phyloP scores from a whole-genome alignment of 202 grass and related monocot species.

The Cymbopogon flexuosus region DNA sequence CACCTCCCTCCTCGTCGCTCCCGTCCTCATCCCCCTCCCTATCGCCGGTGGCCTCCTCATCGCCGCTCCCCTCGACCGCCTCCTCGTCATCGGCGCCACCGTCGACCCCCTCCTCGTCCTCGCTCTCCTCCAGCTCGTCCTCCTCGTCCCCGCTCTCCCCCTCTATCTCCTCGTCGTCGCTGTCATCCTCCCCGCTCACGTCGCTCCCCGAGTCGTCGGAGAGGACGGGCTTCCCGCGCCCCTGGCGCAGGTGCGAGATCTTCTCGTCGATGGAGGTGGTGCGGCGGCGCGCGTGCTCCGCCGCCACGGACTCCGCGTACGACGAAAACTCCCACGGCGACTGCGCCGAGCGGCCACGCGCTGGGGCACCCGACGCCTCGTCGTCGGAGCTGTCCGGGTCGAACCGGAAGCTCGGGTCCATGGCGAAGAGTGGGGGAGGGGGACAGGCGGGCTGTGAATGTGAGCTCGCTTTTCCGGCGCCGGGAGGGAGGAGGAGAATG shows the following conservation, averaged over 20 bases:
- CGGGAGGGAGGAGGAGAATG: neutral
- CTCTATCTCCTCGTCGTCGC: neutral
- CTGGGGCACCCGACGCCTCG: slow-evolving; percentile 12
- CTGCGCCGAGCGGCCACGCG: slow-evolving; percentile 30
- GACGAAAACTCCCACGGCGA: slow-evolving; percentile 82
- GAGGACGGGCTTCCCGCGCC: slow-evolving; percentile 31
- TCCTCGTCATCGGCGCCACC: neutral
- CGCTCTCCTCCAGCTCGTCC: slow-evolving; percentile 33
- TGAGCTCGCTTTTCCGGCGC: neutral
- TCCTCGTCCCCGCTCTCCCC: slow-evolving; percentile 44
- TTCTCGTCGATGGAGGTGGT: slow-evolving; percentile 76
- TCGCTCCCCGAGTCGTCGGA: slow-evolving; percentile 26
- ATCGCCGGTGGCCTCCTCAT: neutral
- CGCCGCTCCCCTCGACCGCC: neutral
- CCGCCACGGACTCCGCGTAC: slow-evolving; percentile 64
- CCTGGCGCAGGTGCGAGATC: slow-evolving; percentile 47
- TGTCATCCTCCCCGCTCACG: slow-evolving; percentile 10
- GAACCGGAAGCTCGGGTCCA: slow-evolving; percentile 74
- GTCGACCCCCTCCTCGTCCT: neutral
- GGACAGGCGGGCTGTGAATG: neutral
- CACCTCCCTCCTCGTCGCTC: slow-evolving; percentile 7
- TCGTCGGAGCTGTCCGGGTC: slow-evolving; percentile 54
- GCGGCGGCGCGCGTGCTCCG: slow-evolving; percentile 48
- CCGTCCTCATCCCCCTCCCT: neutral
- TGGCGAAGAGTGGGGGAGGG: neutral